Percentiles rank a stretch among this genome's conserved stretches.
These are phyloP conservation scores for Globisporangium ultimum DNA, from an alignment of 352 stramenopile genomes.

Conservation along the genomic window DNA sequence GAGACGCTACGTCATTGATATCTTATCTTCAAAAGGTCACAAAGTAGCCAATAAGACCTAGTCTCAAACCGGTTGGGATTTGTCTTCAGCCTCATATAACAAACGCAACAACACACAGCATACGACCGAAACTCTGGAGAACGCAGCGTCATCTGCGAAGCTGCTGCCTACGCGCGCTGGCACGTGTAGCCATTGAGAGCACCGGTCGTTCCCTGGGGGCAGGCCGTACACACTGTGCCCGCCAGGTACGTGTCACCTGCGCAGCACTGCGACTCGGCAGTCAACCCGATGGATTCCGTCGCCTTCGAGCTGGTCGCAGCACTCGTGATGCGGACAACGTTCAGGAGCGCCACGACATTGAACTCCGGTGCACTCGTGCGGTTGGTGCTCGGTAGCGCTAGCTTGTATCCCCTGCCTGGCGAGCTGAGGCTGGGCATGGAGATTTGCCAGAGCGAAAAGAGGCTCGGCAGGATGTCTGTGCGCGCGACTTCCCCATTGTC, in stretches of 20 bases:
- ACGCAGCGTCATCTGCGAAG: too few relatives aligned
- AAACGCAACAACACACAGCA: too few relatives aligned
- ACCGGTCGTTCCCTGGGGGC: conserved; percentile 4
- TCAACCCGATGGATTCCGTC: neutral
- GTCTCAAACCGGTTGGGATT: too few relatives aligned
- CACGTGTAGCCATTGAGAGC: conserved; percentile 15
- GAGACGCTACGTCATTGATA: too few relatives aligned
- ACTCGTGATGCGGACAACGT: neutral
- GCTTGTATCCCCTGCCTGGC: neutral
- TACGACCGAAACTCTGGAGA: too few relatives aligned
- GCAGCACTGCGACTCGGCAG: neutral
- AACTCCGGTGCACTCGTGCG: neutral
- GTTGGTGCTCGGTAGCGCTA: neutral
- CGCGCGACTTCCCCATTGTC: conserved; percentile 1
- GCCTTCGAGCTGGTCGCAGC: neutral
- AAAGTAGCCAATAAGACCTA: too few relatives aligned
- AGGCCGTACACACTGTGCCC: neutral
- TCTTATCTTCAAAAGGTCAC: too few relatives aligned
- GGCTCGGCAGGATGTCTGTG: conserved; percentile 9
- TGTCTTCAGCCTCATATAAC: too few relatives aligned
- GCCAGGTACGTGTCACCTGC: neutral
- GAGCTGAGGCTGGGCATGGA: conserved; percentile 2
- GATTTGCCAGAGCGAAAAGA: conserved; percentile 10
- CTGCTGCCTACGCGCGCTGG: conserved; percentile 4
- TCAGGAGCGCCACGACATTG: neutral